Conservation (phyloP, 1,284 basidiomycete genomes). For the Moesziomyces globuligerus region DNA sequence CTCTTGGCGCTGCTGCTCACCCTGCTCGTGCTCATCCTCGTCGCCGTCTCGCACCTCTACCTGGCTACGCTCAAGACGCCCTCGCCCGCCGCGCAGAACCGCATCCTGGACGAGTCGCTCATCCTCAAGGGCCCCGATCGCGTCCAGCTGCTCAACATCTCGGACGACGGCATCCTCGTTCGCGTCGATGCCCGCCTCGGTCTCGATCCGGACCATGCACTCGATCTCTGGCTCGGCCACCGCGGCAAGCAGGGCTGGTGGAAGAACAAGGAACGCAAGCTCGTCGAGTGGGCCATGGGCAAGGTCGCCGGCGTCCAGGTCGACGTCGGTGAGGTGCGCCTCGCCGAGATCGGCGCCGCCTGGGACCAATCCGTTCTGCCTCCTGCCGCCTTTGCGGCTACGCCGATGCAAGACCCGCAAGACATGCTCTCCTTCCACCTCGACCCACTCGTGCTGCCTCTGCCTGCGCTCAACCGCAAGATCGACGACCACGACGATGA, state of each 20-base stretch:
- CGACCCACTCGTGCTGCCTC: conserved; percentile 56
- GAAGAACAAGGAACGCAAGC: conserved; percentile 53
- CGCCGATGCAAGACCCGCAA: conserved; percentile 19
- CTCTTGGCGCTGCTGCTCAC: conserved; percentile 38
- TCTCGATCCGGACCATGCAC: conserved; percentile 55
- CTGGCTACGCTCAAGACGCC: conserved; percentile 48
- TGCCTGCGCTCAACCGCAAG: conserved; percentile 47
- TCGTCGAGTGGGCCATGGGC: conserved; percentile 58
- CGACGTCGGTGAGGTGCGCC: conserved; percentile 52
- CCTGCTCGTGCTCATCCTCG: conserved; percentile 39
- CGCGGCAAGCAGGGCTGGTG: conserved; percentile 46
- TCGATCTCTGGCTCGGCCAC: conserved; percentile 58
- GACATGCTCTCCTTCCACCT: conserved; percentile 60
- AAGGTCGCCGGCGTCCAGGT: conserved; percentile 58
- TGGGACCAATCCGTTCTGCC: conserved; percentile 25
- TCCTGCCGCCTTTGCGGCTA: conserved; percentile 1
- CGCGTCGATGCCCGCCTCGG: conserved; percentile 58
- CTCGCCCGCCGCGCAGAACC: conserved; percentile 40
- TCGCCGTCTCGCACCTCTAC: conserved; percentile 50
- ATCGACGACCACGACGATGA: conserved; percentile 15
- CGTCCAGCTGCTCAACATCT: conserved; percentile 55
- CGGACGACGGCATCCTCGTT: conserved; percentile 53
- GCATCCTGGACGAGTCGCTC: conserved; percentile 55
- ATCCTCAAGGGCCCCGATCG: conserved; percentile 57
- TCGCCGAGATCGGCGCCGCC: conserved; percentile 43